phyloP scores from a whole-genome alignment of 2,329 filamentous ascomycete species.

The Cladosporium sp. region DNA sequence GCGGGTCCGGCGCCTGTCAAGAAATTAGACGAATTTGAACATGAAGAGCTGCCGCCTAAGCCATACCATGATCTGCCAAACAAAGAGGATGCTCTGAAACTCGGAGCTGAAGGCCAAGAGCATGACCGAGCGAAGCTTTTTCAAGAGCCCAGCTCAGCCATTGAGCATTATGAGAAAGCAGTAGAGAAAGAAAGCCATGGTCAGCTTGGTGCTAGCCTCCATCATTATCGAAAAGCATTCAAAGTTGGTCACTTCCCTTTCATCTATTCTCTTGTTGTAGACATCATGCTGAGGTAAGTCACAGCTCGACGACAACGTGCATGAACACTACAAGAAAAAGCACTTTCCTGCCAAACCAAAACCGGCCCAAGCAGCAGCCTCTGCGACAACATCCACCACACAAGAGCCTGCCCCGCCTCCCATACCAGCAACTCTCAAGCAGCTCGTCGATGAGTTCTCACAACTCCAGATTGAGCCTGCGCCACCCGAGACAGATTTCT shows the following conservation, averaged over 20 bases:
- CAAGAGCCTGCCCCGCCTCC: slow-evolving; percentile 27
- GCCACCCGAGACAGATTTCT: slow-evolving; percentile 66
- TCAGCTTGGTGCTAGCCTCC: slow-evolving; percentile 81
- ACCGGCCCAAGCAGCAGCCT: slow-evolving; percentile 39
- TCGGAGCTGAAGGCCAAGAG: slow-evolving; percentile 39
- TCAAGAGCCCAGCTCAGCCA: slow-evolving; percentile 64
- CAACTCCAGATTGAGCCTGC: slow-evolving; percentile 63
- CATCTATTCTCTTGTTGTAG: slow-evolving; percentile 11
- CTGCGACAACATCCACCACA: slow-evolving; percentile 54
- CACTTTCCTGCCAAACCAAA: slow-evolving; percentile 65
- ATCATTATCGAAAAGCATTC: slow-evolving; percentile 85
- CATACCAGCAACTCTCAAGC: slow-evolving; percentile 52
- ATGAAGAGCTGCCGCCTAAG: slow-evolving; percentile 33
- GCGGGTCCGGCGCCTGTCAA: slow-evolving; percentile 21
- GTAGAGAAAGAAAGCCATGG: slow-evolving; percentile 84
- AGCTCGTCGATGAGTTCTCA: slow-evolving; percentile 75
- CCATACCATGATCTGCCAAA: slow-evolving; percentile 44
- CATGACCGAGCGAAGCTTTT: slow-evolving; percentile 28
- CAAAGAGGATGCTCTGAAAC: slow-evolving; percentile 40
- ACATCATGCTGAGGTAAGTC: slow-evolving; percentile 28
- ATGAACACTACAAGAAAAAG: slow-evolving; percentile 84
- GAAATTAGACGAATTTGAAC: slow-evolving; percentile 34
- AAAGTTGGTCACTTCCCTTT: slow-evolving; percentile 51
- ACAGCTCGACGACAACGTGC: slow-evolving; percentile 78
- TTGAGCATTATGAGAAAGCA: slow-evolving; percentile 90